Evolutionary conservation across 2,329 filamentous ascomycete genomes (phyloP).

Genomic region (Monilinia fructigena): DNA sequence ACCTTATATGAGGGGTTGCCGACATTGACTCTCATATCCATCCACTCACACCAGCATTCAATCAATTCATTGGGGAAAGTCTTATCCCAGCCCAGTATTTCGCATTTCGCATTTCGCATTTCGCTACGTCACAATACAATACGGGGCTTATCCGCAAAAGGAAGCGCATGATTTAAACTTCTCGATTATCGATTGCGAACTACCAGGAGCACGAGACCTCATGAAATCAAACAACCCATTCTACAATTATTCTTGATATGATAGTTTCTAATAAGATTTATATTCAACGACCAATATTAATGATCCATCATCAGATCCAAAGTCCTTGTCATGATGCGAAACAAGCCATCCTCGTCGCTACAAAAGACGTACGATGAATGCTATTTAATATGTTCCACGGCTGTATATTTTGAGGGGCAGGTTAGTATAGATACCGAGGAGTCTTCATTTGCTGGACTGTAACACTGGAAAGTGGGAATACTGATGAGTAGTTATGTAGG

Average conservation of each 20-base stretch:
- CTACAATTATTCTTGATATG: not conserved
- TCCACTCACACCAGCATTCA: too few relatives aligned
- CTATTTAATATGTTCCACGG: slow-evolving; percentile 91
- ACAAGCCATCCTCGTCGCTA: slow-evolving; percentile 67
- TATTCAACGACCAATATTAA: not conserved
- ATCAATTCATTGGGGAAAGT: not conserved
- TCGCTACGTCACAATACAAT: slow-evolving; percentile 5
- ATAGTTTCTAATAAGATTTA: not conserved
- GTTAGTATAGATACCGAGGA: slow-evolving; percentile 48
- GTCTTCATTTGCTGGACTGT: not conserved
- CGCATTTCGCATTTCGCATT: not conserved
- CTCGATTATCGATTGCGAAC: slow-evolving; percentile 13
- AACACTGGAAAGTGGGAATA: not conserved
- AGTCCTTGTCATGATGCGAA: slow-evolving; percentile 46
- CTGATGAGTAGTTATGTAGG: slow-evolving; percentile 50
- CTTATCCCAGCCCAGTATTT: not conserved
- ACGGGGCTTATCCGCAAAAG: slow-evolving; percentile 8
- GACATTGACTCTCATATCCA: not conserved
- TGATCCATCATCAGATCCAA: not conserved
- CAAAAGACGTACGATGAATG: slow-evolving; percentile 98
- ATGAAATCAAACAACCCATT: not conserved
- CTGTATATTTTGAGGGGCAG: slow-evolving; percentile 93
- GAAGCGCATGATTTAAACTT: slow-evolving; percentile 15
- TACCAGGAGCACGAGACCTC: slow-evolving; percentile 11
- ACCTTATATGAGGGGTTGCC: too few relatives aligned